Conservation (phyloP, 306 rosid species). For the Lathyrus sativus region DNA sequence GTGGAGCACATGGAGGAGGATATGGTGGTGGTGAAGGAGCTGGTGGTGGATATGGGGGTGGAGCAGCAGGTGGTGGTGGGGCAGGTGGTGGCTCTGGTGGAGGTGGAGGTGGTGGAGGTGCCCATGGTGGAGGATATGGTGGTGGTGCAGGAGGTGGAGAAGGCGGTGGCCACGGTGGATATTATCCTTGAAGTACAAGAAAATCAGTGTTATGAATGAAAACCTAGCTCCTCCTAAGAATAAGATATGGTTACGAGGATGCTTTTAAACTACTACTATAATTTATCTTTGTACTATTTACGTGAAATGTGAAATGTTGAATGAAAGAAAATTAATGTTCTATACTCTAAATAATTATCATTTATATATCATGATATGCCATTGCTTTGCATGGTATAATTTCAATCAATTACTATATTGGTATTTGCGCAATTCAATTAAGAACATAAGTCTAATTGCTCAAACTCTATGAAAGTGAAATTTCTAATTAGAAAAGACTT, state of each 20-base stretch:
- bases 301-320: constrained; percentile 1
- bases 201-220: not conserved
- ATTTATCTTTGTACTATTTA: not conserved
- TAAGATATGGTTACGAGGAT: constrained; percentile 32
- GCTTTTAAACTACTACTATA: constrained; percentile 2
- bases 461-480: too few species aligned
- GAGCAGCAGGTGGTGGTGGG: constrained; percentile 41
- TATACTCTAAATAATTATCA: too few species aligned
- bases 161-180: constrained; percentile 54
- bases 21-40: constrained; percentile 47
- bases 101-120: constrained; percentile 42
- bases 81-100: constrained; percentile 40
- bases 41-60: constrained; percentile 43
- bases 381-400: too few species aligned
- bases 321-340: not conserved
- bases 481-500: too few species aligned
- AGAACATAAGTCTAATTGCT: too few species aligned
- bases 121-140: constrained; percentile 43
- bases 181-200: constrained; percentile 40
- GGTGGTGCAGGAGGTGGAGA: constrained; percentile 46
- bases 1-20: constrained; percentile 56
- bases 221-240: constrained; percentile 5
- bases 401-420: too few species aligned
- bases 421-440: too few species aligned
- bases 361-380: too few species aligned